Conservation (phyloP, 345 rosid species). For the Gossypium sturtianum region DNA sequence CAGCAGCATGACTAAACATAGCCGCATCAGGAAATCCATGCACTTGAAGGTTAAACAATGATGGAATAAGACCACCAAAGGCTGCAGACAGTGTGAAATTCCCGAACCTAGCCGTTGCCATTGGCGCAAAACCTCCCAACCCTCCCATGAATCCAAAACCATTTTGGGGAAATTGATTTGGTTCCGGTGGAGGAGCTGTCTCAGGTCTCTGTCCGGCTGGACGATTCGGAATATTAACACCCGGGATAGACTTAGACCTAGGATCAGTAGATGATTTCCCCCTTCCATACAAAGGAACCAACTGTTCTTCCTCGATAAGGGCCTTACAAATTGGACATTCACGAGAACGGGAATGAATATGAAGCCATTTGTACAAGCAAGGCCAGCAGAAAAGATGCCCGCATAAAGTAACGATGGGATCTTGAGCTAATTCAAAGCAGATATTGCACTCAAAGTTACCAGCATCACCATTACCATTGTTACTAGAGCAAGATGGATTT, state of each 20-base stretch:
- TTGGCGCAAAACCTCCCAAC: conserved; percentile 79
- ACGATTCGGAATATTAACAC: conserved; percentile 73
- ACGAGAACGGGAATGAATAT: conserved; percentile 57
- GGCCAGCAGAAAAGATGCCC: conserved; percentile 99
- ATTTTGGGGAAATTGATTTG: conserved; percentile 62
- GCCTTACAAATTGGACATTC: conserved; percentile 98
- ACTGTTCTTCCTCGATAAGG: conserved; percentile 65
- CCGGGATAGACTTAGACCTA: conserved; percentile 77
- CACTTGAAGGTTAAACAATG: conserved; percentile 71
- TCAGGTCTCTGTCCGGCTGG: conserved; percentile 96
- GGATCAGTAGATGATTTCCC: conserved; percentile 84
- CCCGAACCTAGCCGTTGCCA: conserved; percentile 66
- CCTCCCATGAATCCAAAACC: conserved; percentile 80
- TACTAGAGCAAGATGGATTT: conserved; percentile 51
- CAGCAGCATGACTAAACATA: conserved; percentile 67
- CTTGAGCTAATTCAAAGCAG: conserved; percentile 97
- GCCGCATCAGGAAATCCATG: conserved; percentile 78
- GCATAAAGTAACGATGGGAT: conserved; percentile 91
- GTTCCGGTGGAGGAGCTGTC: conserved; percentile 82
- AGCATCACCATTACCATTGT: conserved; percentile 52
- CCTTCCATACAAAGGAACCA: conserved; percentile 92
- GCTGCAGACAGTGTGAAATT: conserved; percentile 75
- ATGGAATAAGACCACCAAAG: conserved; percentile 84
- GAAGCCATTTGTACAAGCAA: conserved; percentile 93
- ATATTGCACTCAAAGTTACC: conserved; percentile 92